Percentiles rank a stretch among this genome's conserved stretches.
phyloP scores from a whole-genome alignment of 2,329 filamentous ascomycete genomes.

The Periglandula ipomoeae region DNA sequence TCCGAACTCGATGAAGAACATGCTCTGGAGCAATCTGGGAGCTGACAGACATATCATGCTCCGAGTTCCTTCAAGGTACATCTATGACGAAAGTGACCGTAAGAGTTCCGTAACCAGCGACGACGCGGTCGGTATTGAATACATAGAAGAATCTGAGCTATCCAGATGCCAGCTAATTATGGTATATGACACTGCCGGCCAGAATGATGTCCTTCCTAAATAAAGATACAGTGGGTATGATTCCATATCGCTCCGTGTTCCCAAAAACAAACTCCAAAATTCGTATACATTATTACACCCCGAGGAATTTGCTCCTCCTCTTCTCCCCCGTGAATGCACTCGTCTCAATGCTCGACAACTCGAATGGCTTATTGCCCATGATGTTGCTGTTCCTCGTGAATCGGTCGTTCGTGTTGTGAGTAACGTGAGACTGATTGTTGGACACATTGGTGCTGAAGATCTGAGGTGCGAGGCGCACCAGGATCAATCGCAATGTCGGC shows the following conservation, averaged over 20 bases:
- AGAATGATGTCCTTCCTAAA: neutral
- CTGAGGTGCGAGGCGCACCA: constrained; percentile 4
- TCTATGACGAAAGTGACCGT: no score
- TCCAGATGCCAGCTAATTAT: neutral
- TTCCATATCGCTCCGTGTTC: neutral
- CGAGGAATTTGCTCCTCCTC: neutral
- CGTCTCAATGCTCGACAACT: constrained; percentile 3
- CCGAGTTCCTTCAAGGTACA: no score
- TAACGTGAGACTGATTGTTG: neutral
- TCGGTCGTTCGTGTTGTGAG: neutral
- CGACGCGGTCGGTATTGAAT: neutral
- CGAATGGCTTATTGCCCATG: constrained; percentile 4
- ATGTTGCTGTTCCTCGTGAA: neutral
- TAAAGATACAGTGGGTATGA: neutral
- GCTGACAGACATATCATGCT: no score
- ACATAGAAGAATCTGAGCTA: neutral
- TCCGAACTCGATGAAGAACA: neutral
- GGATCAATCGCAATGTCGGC: constrained; percentile 5
- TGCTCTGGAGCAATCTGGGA: neutral
- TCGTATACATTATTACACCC: neutral
- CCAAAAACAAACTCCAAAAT: neutral
- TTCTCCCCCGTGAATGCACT: neutral
- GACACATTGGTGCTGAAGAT: constrained; percentile 3
- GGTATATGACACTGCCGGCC: neutral
- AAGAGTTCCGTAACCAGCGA: neutral